Conservation (phyloP, 257 asterid genomes). For the Perilla frutescens region DNA sequence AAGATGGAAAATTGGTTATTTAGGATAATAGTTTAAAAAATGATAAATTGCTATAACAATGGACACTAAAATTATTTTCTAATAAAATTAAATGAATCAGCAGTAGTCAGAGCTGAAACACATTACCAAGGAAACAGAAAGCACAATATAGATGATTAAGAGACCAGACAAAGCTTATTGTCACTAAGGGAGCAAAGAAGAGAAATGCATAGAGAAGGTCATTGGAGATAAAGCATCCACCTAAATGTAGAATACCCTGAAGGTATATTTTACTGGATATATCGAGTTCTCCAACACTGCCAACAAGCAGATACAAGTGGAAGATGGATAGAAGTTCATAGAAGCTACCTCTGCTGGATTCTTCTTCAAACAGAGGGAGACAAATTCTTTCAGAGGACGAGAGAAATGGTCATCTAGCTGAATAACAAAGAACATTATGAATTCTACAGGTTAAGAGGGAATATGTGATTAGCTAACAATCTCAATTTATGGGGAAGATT, state of each 20-base stretch:
- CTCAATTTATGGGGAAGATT: constrained; percentile 23
- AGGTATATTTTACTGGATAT: background rate
- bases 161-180: background rate
- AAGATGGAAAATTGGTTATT: background rate
- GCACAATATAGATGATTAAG: background rate
- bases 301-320: constrained; percentile 15
- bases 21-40: background rate
- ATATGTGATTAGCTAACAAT: constrained; percentile 20
- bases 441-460: constrained; percentile 30
- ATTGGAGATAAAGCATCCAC: background rate
- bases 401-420: constrained; percentile 99
- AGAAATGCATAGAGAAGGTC: background rate
- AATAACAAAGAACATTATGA: constrained; percentile 38
- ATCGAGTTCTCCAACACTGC: constrained; percentile 22
- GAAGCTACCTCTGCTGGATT: constrained; percentile 85
- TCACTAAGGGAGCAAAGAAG: background rate
- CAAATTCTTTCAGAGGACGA: constrained; percentile 93
- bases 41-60: constrained; percentile 18
- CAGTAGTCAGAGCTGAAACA: constrained; percentile 18
- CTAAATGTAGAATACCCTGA: background rate
- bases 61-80: background rate
- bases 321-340: constrained; percentile 28
- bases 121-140: constrained; percentile 27
- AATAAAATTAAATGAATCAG: background rate
- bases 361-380: constrained; percentile 87